Percentiles rank a stretch among this genome's conserved stretches.
These are phyloP conservation scores for Stereocaulon alpinum DNA, from an alignment of 495 filamentous ascomycete genomes.

Conservation along the genomic window DNA sequence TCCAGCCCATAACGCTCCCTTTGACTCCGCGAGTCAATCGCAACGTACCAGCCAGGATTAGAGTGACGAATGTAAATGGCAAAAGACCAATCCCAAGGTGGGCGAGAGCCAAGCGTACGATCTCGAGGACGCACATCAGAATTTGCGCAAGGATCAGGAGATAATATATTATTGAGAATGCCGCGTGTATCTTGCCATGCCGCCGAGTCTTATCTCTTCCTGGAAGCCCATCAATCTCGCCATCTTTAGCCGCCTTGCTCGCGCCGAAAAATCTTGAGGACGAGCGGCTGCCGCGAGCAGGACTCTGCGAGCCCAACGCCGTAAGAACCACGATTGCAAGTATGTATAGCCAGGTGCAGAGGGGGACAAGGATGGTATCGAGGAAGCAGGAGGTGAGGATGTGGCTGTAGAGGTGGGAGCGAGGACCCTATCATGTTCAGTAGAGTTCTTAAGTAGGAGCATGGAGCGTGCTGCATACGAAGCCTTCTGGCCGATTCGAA, in stretches of 20 bases:
- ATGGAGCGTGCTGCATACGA: constrained; percentile 19
- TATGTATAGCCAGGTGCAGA: constrained; percentile 26
- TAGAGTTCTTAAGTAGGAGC: not conserved
- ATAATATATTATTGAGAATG: constrained; percentile 22
- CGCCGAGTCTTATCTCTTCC: not conserved
- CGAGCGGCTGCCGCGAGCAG: not conserved
- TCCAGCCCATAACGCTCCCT: constrained; percentile 16
- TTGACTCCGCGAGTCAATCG: constrained; percentile 19
- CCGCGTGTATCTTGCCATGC: constrained; percentile 9
- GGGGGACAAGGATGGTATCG: constrained; percentile 30
- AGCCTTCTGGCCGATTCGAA: constrained; percentile 28
- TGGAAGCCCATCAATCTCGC: not conserved
- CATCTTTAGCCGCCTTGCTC: constrained; percentile 1
- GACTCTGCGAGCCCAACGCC: not conserved
- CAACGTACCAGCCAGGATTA: constrained; percentile 20
- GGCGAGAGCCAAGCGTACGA: constrained; percentile 25
- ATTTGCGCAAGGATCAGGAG: constrained; percentile 24
- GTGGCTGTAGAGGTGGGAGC: constrained; percentile 27
- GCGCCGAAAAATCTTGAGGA: constrained; percentile 1
- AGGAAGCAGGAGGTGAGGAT: constrained; percentile 31
- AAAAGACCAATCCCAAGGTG: constrained; percentile 27
- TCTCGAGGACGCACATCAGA: constrained; percentile 28
- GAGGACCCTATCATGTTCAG: constrained; percentile 23
- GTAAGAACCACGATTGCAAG: constrained; percentile 19
- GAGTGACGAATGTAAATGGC: constrained; percentile 26